A percentile compares a stretch with the other conserved stretches of the same genome.
phyloP scores from a whole-genome alignment of 208 protist genomes.

The Trypanosoma vivax region DNA sequence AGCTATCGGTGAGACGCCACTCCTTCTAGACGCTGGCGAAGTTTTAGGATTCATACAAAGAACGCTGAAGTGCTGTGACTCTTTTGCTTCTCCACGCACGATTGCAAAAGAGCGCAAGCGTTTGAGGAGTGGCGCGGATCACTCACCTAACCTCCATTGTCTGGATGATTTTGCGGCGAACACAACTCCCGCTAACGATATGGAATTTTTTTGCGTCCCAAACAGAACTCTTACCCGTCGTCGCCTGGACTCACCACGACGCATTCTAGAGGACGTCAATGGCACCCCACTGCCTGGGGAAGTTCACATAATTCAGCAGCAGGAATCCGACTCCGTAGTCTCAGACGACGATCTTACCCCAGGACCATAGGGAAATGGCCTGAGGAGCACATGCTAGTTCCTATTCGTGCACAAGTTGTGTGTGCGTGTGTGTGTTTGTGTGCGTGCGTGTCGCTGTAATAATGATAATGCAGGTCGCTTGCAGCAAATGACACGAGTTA shows the following conservation, averaged over 20 bases:
- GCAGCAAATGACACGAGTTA: no score
- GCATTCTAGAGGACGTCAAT: not conserved
- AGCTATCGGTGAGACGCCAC: not conserved
- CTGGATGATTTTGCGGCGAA: not conserved
- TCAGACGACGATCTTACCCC: slow-evolving; percentile 10
- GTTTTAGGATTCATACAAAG: slow-evolving; percentile 31
- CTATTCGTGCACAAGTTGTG: no score
- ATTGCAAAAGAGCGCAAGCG: slow-evolving; percentile 5
- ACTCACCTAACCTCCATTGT: not conserved
- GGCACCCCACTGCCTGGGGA: slow-evolving; percentile 1
- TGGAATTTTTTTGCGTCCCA: not conserved
- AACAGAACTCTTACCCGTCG: not conserved
- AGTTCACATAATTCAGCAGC: not conserved
- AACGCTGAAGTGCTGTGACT: slow-evolving; percentile 16
- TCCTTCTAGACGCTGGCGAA: slow-evolving; percentile 11
- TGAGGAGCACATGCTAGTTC: no score
- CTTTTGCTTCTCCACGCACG: slow-evolving; percentile 26
- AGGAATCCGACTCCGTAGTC: not conserved
- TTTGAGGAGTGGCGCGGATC: not conserved
- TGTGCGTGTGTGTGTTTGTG: no score
- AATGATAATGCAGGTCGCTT: no score
- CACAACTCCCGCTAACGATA: not conserved
- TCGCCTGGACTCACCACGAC: not conserved
- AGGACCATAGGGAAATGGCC: no score
- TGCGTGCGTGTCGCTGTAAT: no score